Evolutionary conservation across 1,284 basidiomycete species (phyloP), one percentile per base, ranked within the genome.

Genomic region (Xerocomus minutiporus): DNA sequence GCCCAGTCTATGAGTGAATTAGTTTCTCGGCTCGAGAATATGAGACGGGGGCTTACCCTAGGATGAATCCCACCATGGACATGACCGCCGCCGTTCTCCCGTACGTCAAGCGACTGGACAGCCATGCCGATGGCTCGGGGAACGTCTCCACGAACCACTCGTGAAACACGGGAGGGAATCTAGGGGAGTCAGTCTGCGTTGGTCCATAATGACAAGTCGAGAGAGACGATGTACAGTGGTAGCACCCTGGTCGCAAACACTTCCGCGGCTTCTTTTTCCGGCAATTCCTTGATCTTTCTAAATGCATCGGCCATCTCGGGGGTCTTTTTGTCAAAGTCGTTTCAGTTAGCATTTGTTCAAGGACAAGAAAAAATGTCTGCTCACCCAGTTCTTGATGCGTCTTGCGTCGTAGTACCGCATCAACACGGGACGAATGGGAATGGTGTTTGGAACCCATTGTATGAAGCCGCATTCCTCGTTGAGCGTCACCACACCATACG

Each of bases 141-240:
- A 98, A 99, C 0, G 90, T 95, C 62, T 92, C 88, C 42, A 97
- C 73, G 71, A 99, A 99, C 96, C 97, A 99, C 60, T 97, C 92
- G 64, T 97, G 92, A 68, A 99, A 95, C 4, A 98, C 85, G 0
- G 93, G 88, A 0, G 87, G 83, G 65, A 80, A 91, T 48, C 84
- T 93, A 53, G 23, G 32, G 73, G 73, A 70, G 73, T 36, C 17
- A 20, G 36, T 15, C 36, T 11, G 5, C 5, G 17, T 20, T 20
- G 17, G 17, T 20, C 17, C 32, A n/a, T 7, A 20, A 3, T 17
- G 8, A 38, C 36, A 17, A 17, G 35, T n/a, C 20, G 20, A 20
- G 20, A 20, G 20, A 17, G 8, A 39, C 9, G 42, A 48, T 82
- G 59, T 60, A 90, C 88, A 69, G 57, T 0, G 78, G 71, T 5